These are phyloP conservation scores for Thalia dealbata DNA, from an alignment of 176 grass and related monocot genomes.

Conservation along the genomic window DNA sequence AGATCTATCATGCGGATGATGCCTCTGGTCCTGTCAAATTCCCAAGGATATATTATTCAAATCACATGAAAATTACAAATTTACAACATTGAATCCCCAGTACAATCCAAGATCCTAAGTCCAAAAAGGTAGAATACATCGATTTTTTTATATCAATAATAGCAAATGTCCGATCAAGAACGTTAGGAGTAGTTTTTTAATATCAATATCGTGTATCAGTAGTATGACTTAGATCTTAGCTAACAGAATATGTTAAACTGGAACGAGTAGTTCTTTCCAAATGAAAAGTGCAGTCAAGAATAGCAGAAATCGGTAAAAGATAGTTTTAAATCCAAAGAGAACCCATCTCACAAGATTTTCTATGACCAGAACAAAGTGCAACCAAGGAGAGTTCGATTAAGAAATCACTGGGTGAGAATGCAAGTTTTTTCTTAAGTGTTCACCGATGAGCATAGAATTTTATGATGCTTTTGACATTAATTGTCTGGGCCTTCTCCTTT, in stretches of 20 bases:
- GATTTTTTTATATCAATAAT: background rate
- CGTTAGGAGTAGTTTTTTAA: no score
- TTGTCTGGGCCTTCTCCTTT: no score
- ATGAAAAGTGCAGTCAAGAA: background rate
- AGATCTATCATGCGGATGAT: background rate
- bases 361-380: background rate
- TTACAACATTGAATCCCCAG: background rate
- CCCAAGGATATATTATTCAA: background rate
- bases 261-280: background rate
- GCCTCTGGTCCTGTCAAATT: slow-evolving; percentile 13
- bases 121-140: background rate
- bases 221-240: background rate
- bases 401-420: no score
- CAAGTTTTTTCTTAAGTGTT: no score
- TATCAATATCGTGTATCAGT: background rate
- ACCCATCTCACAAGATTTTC: background rate
- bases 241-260: background rate
- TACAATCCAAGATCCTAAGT: background rate
- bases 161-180: background rate
- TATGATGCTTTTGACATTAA: no score
- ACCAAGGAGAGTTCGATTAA: no score
- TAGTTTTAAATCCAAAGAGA: background rate
- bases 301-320: background rate
- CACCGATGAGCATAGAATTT: no score
- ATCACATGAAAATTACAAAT: background rate